Conservation (phyloP, 2,329 filamentous ascomycete genomes). For the Trichophaea hybrida region DNA sequence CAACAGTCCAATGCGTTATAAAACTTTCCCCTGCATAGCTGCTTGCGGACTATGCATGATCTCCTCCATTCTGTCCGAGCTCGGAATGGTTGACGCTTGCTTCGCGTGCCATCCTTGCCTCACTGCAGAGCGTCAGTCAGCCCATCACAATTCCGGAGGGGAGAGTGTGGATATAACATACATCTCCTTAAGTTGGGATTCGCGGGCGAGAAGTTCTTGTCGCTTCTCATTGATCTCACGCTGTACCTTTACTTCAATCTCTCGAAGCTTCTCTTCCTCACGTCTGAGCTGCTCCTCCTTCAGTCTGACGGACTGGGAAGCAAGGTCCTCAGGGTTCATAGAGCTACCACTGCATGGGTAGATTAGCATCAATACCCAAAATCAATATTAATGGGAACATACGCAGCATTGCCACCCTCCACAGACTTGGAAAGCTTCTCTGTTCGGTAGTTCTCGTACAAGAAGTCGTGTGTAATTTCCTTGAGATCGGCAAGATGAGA, state of each 20-base stretch:
- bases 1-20: background rate
- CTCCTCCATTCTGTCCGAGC: background rate
- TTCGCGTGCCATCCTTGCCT: conserved; percentile 28
- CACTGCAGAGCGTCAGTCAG: conserved; percentile 16
- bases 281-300: conserved; percentile 99
- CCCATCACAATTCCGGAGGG: background rate
- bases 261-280: conserved; percentile 98
- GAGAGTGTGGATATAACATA: conserved; percentile 9
- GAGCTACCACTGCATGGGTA: conserved; percentile 41
- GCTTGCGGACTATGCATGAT: conserved; percentile 1
- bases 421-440: conserved; percentile 99
- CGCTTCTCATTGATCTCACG: conserved; percentile 99
- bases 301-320: conserved; percentile 90
- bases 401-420: conserved; percentile 76
- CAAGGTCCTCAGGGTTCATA: conserved; percentile 95
- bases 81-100: background rate
- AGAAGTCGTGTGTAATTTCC: conserved; percentile 99
- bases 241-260: conserved; percentile 99
- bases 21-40: background rate
- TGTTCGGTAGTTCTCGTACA: conserved; percentile 99
- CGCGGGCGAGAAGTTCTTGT: conserved; percentile 90
- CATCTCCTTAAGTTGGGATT: conserved; percentile 97
- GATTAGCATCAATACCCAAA: conserved; percentile 1
- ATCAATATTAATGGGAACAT: conserved; percentile 37
- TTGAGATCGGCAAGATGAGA: conserved; percentile 96